phyloP scores from a whole-genome alignment of 2,329 filamentous ascomycete species.

The Akanthomyces dipterigenus region DNA sequence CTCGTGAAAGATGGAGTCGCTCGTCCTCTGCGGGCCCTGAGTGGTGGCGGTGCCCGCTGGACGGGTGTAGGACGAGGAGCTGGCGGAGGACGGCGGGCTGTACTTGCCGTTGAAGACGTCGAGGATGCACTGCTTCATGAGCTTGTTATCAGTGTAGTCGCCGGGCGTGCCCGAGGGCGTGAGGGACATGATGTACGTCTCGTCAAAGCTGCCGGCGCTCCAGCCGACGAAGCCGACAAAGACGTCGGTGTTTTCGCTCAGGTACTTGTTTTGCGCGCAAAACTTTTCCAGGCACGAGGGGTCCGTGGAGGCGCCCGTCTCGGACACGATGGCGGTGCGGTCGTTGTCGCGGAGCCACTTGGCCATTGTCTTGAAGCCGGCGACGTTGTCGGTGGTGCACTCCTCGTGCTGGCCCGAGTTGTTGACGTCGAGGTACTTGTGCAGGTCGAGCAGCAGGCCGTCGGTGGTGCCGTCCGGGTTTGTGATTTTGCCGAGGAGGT shows the following conservation, averaged over 20 bases:
- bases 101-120: slow-evolving; percentile 24
- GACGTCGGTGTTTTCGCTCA: slow-evolving; percentile 40
- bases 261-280: slow-evolving; percentile 40
- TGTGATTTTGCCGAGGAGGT: slow-evolving; percentile 43
- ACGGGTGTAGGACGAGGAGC: background rate
- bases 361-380: slow-evolving; percentile 40
- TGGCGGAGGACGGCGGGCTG: background rate
- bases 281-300: slow-evolving; percentile 36
- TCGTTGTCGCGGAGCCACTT: slow-evolving; percentile 36
- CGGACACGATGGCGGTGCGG: slow-evolving; percentile 43
- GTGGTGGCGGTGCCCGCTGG: background rate
- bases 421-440: slow-evolving; percentile 55
- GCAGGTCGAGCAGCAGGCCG: slow-evolving; percentile 52
- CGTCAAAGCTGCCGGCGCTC: slow-evolving; percentile 38
- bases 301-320: slow-evolving; percentile 43
- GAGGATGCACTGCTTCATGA: slow-evolving; percentile 38
- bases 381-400: slow-evolving; percentile 48
- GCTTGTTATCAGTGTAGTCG: slow-evolving; percentile 29
- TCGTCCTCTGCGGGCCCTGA: background rate
- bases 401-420: slow-evolving; percentile 45
- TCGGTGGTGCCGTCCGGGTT: slow-evolving; percentile 53
- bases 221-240: slow-evolving; percentile 40
- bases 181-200: slow-evolving; percentile 35
- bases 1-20: slow-evolving; percentile 1
- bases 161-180: slow-evolving; percentile 27